Percentiles rank a stretch among this genome's conserved stretches.
Evolutionary conservation across 345 rosid genomes (phyloP).

Genomic region (Sisymbrium irio): DNA sequence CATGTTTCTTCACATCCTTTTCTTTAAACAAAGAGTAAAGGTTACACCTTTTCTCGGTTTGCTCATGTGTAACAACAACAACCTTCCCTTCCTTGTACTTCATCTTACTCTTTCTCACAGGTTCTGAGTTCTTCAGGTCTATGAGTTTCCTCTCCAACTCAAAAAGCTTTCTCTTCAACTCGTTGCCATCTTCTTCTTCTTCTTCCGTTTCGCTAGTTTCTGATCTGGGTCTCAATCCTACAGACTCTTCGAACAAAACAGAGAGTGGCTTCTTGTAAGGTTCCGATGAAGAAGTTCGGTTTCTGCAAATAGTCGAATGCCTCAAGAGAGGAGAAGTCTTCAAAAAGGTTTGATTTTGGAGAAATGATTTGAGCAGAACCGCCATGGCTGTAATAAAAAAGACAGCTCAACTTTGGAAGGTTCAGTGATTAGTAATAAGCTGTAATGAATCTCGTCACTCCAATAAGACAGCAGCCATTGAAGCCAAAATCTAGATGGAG

Average conservation of each 20-base stretch:
- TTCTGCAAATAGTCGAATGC: slow-evolving; percentile 20
- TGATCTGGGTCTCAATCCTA: slow-evolving; percentile 44
- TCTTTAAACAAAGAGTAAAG: slow-evolving; percentile 31
- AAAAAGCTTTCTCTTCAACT: slow-evolving; percentile 38
- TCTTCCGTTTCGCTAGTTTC: slow-evolving; percentile 25
- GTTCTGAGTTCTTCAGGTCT: slow-evolving; percentile 35
- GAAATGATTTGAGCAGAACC: slow-evolving; percentile 33
- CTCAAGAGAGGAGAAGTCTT: slow-evolving; percentile 5
- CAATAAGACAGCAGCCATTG: slow-evolving; percentile 3
- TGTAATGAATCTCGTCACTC: neutral
- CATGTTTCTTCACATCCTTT: neutral
- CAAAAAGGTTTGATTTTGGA: slow-evolving; percentile 31
- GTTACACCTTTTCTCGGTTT: slow-evolving; percentile 15
- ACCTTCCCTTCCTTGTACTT: slow-evolving; percentile 2
- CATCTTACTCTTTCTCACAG: slow-evolving; percentile 9
- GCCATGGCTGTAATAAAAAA: slow-evolving; percentile 4
- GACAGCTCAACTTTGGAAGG: neutral
- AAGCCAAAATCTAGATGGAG: neutral
- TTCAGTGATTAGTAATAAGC: neutral
- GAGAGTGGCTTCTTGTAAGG: slow-evolving; percentile 39
- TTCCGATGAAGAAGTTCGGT: slow-evolving; percentile 20
- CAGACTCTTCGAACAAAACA: slow-evolving; percentile 50
- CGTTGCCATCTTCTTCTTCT: slow-evolving; percentile 27
- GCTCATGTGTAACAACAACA: neutral
- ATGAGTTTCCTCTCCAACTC: slow-evolving; percentile 47